Percentiles rank a stretch among this genome's conserved stretches.
These are phyloP conservation scores for Plantago rigida DNA, from an alignment of 305 asterid species.

Conservation along the genomic window DNA sequence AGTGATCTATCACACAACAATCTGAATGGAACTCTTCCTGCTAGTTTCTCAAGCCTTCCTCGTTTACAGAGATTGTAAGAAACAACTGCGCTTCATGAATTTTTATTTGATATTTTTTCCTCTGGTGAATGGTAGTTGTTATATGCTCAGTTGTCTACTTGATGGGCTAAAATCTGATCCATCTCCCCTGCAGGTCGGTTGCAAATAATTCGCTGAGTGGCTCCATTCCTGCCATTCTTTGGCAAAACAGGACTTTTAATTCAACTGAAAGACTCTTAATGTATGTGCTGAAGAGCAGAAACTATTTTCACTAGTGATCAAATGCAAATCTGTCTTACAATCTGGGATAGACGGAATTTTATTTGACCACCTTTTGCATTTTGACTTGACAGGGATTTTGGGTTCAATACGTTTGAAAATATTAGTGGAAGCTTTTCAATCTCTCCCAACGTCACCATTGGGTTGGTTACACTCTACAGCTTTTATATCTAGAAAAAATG, in stretches of 20 bases:
- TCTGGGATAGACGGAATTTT: conserved; percentile 3
- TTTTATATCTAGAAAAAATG: background rate
- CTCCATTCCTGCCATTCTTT: conserved; percentile 68
- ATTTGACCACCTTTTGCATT: conserved; percentile 12
- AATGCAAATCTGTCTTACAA: conserved; percentile 1
- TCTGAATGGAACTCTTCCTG: conserved; percentile 70
- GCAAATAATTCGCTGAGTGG: conserved; percentile 70
- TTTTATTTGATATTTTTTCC: conserved; percentile 11
- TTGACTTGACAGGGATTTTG: conserved; percentile 64
- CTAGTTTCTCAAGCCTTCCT: conserved; percentile 71
- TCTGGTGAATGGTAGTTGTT: conserved; percentile 15
- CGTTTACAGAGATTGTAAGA: conserved; percentile 76
- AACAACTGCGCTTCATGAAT: background rate
- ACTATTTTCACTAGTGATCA: conserved; percentile 7
- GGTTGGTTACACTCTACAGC: conserved; percentile 30
- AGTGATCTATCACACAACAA: conserved; percentile 77
- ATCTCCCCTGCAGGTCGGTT: conserved; percentile 53
- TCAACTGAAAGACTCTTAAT: conserved; percentile 49
- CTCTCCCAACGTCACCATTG: conserved; percentile 49
- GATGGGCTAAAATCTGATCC: conserved; percentile 6
- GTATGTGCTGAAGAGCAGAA: conserved; percentile 44
- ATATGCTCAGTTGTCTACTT: conserved; percentile 5
- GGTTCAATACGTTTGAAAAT: conserved; percentile 45
- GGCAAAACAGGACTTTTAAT: conserved; percentile 64
- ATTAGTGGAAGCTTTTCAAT: conserved; percentile 42